Base-by-base conservation (phyloP, 2,329 filamentous ascomycete species). In the Microsporum audouinii region DNA sequence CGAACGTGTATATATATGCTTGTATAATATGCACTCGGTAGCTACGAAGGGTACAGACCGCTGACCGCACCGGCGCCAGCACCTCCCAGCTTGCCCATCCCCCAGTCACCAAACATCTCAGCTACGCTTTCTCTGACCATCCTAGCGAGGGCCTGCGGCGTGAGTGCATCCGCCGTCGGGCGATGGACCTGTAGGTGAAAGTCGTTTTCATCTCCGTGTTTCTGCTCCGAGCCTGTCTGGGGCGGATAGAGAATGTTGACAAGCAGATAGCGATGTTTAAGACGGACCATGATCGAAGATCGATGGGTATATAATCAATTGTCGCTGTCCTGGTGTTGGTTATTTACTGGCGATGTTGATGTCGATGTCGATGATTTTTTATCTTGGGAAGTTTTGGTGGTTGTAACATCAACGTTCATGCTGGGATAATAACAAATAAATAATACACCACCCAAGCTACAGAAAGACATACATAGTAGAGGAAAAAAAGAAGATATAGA, bases 241-340 rank as follows among this genome's bases (percentile, higher is more conserved):
- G 83, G 77, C 0, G 91, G 90, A 69, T 96, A 96, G 55, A 97
- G 80, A 66, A 97, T 91, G 71, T 95, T 89, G 64, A 97, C 84
- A n/a, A 97, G 84, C 17, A 99, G 83, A 73, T 99, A 99, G 69
- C 94, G 87, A 75, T 96, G 88, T 76, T 99, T 99, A 67, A 97
- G 84, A 71, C 94, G 89, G 63, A 99, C 94, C 94, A 99, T 96
- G 57, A 34, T 45, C 17, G 56, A 10, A 29, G 14, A 29, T 31
- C 17, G 33, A 4, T 12, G 31, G 53, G 7, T 10, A 23, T 29
- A 49, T 29, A 7, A 41, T 14, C 38, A 57, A 57, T 57, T 57
- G 33, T 14, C 41, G 5, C n/a, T 43, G n/a, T 43, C 41, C 5
- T 23, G 17, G 17, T 23, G 17, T 23, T 23, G 17, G 17, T 23